Percentiles rank a stretch among this genome's conserved stretches.
phyloP scores from a whole-genome alignment of 2,329 filamentous ascomycete genomes.

The Cordyceps cicadae region DNA sequence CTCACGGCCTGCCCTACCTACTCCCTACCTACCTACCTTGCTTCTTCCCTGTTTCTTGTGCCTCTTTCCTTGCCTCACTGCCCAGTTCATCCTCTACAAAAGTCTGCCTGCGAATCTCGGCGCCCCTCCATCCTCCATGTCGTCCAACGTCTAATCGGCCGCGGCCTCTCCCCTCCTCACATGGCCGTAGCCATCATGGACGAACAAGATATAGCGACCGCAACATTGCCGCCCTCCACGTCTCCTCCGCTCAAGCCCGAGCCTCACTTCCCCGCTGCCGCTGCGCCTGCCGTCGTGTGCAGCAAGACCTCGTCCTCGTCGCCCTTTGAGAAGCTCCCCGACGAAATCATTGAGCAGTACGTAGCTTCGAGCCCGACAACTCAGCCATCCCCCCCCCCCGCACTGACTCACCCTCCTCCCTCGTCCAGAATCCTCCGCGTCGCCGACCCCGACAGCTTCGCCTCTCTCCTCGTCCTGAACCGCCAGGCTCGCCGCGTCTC shows the following conservation, averaged over 20 bases:
- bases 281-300: neutral
- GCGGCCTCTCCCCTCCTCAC: neutral
- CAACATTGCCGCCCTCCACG: neutral
- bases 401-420: constrained; percentile 11
- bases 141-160: constrained; percentile 2
- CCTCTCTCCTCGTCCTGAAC: constrained; percentile 58
- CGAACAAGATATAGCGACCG: neutral
- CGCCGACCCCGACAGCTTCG: constrained; percentile 55
- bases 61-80: no score
- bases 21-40: no score
- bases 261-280: neutral
- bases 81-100: neutral
- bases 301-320: constrained; percentile 23
- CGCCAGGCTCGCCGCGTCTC: constrained; percentile 57
- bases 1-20: no score
- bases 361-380: constrained; percentile 19
- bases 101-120: neutral
- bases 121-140: neutral
- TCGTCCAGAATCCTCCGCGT: constrained; percentile 48
- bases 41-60: no score
- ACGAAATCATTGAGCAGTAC: constrained; percentile 64
- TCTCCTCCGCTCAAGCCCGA: neutral
- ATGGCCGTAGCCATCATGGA: neutral
- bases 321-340: constrained; percentile 49
- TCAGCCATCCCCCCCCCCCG: neutral